Evolutionary conservation across 257 asterid genomes (phyloP), one percentile per base, ranked within the genome.

Genomic region (Pogostemon cablin): DNA sequence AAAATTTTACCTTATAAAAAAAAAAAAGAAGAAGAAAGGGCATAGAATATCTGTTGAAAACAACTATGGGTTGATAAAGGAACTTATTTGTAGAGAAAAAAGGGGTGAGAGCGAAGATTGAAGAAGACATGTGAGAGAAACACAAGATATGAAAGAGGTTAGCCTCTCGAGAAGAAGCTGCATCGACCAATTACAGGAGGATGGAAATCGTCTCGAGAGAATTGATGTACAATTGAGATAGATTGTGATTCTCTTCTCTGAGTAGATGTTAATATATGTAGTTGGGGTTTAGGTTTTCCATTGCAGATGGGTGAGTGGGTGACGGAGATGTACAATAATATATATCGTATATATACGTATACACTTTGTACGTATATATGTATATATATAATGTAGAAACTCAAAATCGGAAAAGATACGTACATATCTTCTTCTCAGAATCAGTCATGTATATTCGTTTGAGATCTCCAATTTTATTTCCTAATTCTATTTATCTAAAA

Each of bases 91-190:
- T 38, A 65, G 77, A 72, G 77, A 9, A 32, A 41, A 66, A 58
- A 17, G 65, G 66, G 44, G 74, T 40, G 80, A 74, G 56, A 58
- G 72, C 68, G 72, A 48, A 53, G 71, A 74, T 76, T 74, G 86
- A 48, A 82, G 81, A 83, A 86, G 87, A 86, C 95, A 90, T 90
- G 92, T 82, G 82, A 75, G 65, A 72, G 78, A 79, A 81, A 85
- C 78, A 75, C 74, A 74, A 68, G 76, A 82, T 71, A 68, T 59
- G 74, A 41, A 48, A 76, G 56, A 37, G 73, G 55, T 68, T 69
- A 15, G 75, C 44, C 68, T 72, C 72, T 37, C 6, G 54, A 84
- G 78, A 44, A 68, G 81, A 79, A 76, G 86, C 32, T 25, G 32
- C 86, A 89, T 84, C 84, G 72, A 83, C 85, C 68, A 71, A 70